Percentiles rank a stretch among this genome's conserved stretches.
Evolutionary conservation across 768 basidiomycete genomes (phyloP).

Genomic region (Hygrophorus pudorinus): DNA sequence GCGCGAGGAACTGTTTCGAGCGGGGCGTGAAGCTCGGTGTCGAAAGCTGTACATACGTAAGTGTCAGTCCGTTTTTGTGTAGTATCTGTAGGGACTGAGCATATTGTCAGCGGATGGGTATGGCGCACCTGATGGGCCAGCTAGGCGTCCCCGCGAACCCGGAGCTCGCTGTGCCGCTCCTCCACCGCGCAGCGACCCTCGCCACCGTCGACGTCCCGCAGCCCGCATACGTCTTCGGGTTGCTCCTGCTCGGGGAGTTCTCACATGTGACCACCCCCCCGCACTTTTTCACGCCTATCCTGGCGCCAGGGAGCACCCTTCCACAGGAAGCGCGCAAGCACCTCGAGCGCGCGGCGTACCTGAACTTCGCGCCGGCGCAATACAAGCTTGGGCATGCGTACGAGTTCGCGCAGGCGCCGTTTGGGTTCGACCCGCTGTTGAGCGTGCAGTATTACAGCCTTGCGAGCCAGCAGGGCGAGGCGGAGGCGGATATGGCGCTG

Average conservation of each 20-base stretch:
- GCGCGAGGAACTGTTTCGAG: slow-evolving; percentile 82
- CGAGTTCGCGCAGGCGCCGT: slow-evolving; percentile 81
- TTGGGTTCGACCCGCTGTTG: slow-evolving; percentile 79
- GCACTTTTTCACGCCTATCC: slow-evolving; percentile 42
- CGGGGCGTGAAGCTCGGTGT: slow-evolving; percentile 67
- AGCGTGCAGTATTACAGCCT: slow-evolving; percentile 85
- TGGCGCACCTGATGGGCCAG: slow-evolving; percentile 88
- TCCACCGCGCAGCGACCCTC: slow-evolving; percentile 68
- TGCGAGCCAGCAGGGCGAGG: slow-evolving; percentile 77
- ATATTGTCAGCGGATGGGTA: slow-evolving; percentile 66
- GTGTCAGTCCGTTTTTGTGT: slow-evolving; percentile 16
- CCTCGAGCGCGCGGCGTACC: slow-evolving; percentile 77
- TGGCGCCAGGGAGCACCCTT: slow-evolving; percentile 40
- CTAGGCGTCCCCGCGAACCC: slow-evolving; percentile 51
- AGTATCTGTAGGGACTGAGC: too few species aligned
- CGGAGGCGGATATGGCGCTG: slow-evolving; percentile 94
- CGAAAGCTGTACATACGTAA: slow-evolving; percentile 73
- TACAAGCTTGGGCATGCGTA: slow-evolving; percentile 91
- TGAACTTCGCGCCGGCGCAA: slow-evolving; percentile 78
- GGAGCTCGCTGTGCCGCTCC: slow-evolving; percentile 53
- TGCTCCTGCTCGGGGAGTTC: slow-evolving; percentile 80
- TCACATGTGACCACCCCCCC: slow-evolving; percentile 46
- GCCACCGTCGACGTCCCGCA: slow-evolving; percentile 73
- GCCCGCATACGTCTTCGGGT: slow-evolving; percentile 82
- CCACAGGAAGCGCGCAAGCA: slow-evolving; percentile 60